A percentile compares a stretch with the other conserved stretches of the same genome.
Conservation (phyloP, 306 rosid genomes). For the Lathyrus tuberosus region DNA sequence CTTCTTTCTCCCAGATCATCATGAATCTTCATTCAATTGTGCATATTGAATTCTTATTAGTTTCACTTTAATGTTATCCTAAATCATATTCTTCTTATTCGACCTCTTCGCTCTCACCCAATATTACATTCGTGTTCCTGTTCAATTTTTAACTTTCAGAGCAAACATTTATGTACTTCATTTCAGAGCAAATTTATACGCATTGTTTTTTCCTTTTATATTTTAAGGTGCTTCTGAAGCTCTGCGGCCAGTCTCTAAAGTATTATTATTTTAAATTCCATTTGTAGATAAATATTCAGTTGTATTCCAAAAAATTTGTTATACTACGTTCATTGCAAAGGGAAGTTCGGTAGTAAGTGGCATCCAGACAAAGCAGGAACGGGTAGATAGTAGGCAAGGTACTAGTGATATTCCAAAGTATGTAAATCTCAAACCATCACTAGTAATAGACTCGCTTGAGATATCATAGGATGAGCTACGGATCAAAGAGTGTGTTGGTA, state of each 20-base stretch:
- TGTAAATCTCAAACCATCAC: slow-evolving; percentile 85
- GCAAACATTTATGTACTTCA: too few relatives aligned
- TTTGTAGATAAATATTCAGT: slow-evolving; percentile 42
- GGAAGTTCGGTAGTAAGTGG: slow-evolving; percentile 46
- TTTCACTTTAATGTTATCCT: too few relatives aligned
- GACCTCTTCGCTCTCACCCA: too few relatives aligned
- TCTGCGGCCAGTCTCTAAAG: slow-evolving; percentile 40
- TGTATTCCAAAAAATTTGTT: slow-evolving; percentile 45
- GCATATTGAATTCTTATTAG: too few relatives aligned
- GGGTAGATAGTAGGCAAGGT: slow-evolving; percentile 49
- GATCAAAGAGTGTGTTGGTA: slow-evolving; percentile 91
- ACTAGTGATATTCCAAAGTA: slow-evolving; percentile 61
- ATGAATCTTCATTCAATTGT: too few relatives aligned
- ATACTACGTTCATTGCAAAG: slow-evolving; percentile 42
- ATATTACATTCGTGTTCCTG: too few relatives aligned
- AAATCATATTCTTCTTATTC: too few relatives aligned
- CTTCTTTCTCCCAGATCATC: too few relatives aligned
- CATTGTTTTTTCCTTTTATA: too few relatives aligned
- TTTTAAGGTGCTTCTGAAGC: slow-evolving; percentile 53
- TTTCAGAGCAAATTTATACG: too few relatives aligned
- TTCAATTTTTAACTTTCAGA: too few relatives aligned
- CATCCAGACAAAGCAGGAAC: slow-evolving; percentile 49
- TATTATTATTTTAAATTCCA: slow-evolving; percentile 46
- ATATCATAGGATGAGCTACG: too few relatives aligned
- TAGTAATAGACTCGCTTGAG: slow-evolving; percentile 99